Evolutionary conservation across 2,329 filamentous ascomycete genomes (phyloP).

Genomic region (Ophiostoma piceae): DNA sequence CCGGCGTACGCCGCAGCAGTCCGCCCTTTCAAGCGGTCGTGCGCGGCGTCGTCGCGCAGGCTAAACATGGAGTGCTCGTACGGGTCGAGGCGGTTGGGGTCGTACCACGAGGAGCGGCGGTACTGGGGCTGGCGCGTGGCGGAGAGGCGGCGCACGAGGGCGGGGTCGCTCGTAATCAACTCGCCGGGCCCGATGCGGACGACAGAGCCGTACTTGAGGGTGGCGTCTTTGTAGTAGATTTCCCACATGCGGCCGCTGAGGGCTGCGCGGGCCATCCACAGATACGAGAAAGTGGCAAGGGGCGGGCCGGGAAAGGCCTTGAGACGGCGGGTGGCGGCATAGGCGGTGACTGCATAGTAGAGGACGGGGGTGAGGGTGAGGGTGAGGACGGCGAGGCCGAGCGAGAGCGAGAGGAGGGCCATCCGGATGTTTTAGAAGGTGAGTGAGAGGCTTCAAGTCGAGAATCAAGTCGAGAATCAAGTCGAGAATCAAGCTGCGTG

Average conservation of each 20-base stretch:
- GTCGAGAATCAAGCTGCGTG: too few species aligned
- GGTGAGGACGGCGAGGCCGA: conserved; percentile 4
- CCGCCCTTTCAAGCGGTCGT: conserved; percentile 32
- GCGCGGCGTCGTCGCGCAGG: conserved; percentile 31
- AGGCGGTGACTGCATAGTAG: conserved; percentile 25
- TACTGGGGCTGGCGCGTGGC: conserved; percentile 32
- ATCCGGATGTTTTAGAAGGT: neutral
- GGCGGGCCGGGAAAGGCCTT: conserved; percentile 31
- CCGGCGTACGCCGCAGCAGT: conserved; percentile 32
- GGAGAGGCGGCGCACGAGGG: conserved; percentile 32
- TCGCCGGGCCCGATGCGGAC: conserved; percentile 37
- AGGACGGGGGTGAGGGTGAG: conserved; percentile 10
- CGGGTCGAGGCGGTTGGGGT: conserved; percentile 44
- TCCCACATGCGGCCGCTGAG: conserved; percentile 29
- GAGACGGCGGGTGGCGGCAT: conserved; percentile 28
- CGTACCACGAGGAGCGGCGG: conserved; percentile 38
- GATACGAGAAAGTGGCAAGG: conserved; percentile 34
- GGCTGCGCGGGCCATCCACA: conserved; percentile 32
- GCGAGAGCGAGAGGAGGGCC: conserved; percentile 13
- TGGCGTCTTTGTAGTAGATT: conserved; percentile 27
- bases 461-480: too few species aligned
- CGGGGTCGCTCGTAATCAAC: conserved; percentile 35
- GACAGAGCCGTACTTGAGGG: conserved; percentile 31
- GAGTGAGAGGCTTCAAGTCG: too few species aligned
- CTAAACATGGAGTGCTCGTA: conserved; percentile 47